Base-by-base conservation (phyloP, 208 protist genomes). In the Wallacemonas rigidus region DNA sequence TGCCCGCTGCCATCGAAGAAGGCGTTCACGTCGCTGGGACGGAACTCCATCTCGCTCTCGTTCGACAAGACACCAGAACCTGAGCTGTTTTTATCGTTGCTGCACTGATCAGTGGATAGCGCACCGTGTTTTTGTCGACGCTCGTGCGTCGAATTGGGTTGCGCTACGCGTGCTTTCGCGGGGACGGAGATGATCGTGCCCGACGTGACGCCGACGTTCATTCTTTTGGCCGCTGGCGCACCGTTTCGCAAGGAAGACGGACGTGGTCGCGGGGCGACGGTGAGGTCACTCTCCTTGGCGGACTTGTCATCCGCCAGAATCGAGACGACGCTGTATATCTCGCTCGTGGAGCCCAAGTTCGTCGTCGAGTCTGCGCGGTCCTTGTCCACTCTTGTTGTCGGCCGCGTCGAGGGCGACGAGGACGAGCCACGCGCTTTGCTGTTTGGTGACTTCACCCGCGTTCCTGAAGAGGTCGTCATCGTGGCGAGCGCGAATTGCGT, bases 21-120 rank as follows among this genome's bases (percentile, higher is more conserved):
- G 12, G 38, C 60, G 43, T 51, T 38, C 40, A 65, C 60, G 43
- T 65, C 60, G 43, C 60, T 65, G 0, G 60, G 60, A 3, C 43
- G 36, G 40, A 65, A 65, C 60, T 65, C 60, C 60, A 65, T 65
- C 60, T 45, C 60, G 12, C 41, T 65, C 41, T 12, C 38, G 12
- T 50, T 50, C 8, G 12, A 50, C 8, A 12, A 50, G 45, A 12
- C 12, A 6, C 45, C 45, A 14, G 45, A 50, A 12, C 45, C 45
- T 5, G 53, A 2, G 53, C 5, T 35, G 53, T 5, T 26, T 26
- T 26, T 26, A 26, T 26, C 26, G 26, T 26, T 26, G 26, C 26
- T 26, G 26, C 26, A 26, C 0, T 26, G 26, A 26, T 26, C 26
- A 26, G 26, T 26, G 26, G 26, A 26, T 26, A 26, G 26, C 26